A percentile compares a stretch with the other conserved stretches of the same genome.
These are phyloP conservation scores for Geranium rotundifolium DNA, from an alignment of 345 rosid species.

Conservation along the genomic window DNA sequence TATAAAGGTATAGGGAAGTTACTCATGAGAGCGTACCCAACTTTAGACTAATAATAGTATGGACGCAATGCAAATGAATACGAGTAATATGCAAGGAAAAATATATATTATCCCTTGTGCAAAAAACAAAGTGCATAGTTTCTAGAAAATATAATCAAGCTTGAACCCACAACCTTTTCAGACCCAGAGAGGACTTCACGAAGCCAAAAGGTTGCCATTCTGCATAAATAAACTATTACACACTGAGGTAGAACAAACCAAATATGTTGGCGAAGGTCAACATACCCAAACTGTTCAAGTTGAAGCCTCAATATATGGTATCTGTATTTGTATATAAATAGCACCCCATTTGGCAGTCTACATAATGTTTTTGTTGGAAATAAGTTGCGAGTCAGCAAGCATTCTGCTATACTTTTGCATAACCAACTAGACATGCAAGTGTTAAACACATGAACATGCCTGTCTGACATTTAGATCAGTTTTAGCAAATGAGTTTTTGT, in stretches of 20 bases:
- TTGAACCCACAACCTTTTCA: too few species aligned
- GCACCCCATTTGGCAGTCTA: not conserved
- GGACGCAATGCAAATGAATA: not conserved
- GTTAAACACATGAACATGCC: not conserved
- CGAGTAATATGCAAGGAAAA: too few species aligned
- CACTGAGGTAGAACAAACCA: constrained; percentile 3
- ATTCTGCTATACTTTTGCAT: too few species aligned
- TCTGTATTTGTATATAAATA: not conserved
- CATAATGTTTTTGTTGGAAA: too few species aligned
- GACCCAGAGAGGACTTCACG: not conserved
- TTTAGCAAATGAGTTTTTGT: not conserved
- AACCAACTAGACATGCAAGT: too few species aligned
- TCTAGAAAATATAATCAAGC: too few species aligned
- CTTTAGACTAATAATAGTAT: not conserved
- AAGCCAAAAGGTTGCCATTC: not conserved
- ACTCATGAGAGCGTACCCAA: constrained; percentile 3
- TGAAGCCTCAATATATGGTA: too few species aligned
- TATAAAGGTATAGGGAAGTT: not conserved
- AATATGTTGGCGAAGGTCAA: not conserved
- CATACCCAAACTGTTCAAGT: not conserved
- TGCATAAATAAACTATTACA: constrained; percentile 2
- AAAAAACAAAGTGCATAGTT: too few species aligned
- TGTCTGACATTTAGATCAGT: not conserved
- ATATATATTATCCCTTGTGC: too few species aligned
- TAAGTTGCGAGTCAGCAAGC: too few species aligned